A percentile compares a stretch with the other conserved stretches of the same genome.
phyloP scores from a whole-genome alignment of 2,329 filamentous ascomycete species.

The Atkinsonella hypoxylon region DNA sequence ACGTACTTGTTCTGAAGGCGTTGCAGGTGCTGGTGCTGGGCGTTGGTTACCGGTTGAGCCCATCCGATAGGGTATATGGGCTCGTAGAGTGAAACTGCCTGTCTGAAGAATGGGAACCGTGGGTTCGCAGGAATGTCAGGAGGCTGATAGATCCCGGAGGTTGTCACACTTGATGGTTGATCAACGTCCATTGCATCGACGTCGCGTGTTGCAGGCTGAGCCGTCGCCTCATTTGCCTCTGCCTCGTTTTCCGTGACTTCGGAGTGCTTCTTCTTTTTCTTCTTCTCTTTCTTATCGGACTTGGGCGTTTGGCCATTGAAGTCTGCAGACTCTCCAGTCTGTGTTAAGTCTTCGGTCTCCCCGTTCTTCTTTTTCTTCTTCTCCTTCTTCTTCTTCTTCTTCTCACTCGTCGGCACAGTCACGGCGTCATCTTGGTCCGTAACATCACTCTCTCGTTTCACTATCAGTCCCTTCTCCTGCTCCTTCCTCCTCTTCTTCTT shows the following conservation, averaged over 20 bases:
- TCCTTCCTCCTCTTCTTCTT: slow-evolving; percentile 5
- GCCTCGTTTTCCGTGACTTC: slow-evolving; percentile 11
- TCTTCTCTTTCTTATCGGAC: slow-evolving; percentile 20
- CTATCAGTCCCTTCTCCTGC: slow-evolving; percentile 15
- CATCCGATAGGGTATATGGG: slow-evolving; percentile 62
- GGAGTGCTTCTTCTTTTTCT: slow-evolving; percentile 13
- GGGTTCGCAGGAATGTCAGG: slow-evolving; percentile 26
- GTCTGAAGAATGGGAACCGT: slow-evolving; percentile 61
- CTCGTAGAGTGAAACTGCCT: slow-evolving; percentile 72
- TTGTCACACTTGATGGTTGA: slow-evolving; percentile 15
- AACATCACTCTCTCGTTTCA: neutral
- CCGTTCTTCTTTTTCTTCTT: slow-evolving; percentile 19
- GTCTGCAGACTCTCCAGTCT: slow-evolving; percentile 3
- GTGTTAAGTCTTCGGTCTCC: slow-evolving; percentile 14
- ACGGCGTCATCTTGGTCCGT: neutral
- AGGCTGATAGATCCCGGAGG: slow-evolving; percentile 25
- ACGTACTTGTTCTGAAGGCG: slow-evolving; percentile 69
- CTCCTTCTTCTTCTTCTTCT: slow-evolving; percentile 13
- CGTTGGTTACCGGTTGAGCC: slow-evolving; percentile 55
- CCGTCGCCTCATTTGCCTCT: neutral
- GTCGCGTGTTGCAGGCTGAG: neutral
- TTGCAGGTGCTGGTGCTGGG: slow-evolving; percentile 62
- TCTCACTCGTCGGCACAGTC: slow-evolving; percentile 4
- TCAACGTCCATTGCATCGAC: slow-evolving; percentile 29
- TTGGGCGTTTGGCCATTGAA: slow-evolving; percentile 12